Evolutionary conservation across 2,329 filamentous ascomycete species (phyloP), one percentile per base, ranked within the genome.

Genomic region (Monilinia aucupariae): DNA sequence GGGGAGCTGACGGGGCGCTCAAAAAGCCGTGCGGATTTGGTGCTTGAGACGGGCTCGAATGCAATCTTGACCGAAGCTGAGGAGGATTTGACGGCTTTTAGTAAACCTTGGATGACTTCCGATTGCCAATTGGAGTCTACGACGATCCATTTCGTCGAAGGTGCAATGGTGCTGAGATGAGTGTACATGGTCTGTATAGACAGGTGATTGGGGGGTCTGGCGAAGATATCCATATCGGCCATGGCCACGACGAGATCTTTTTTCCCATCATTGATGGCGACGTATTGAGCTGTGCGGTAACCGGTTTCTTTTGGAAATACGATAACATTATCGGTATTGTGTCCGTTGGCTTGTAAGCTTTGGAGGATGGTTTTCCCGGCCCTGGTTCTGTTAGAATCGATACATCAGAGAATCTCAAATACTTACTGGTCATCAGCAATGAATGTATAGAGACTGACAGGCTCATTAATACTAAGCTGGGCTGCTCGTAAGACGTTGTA

Each of bases 191-290:
- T 27, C 48, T 5, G 20, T 7, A 62, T 62, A 10, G 32, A 82
- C 77, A 10, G 79, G n/a, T 32, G 30, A 41, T 25, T 74, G 0
- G 80, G 75, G 65, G 83, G 81, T 0, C 79, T 78, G 65, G 82
- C 77, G 51, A 81, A 78, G 55, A 80, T 75, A 41, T 78, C 72
- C 92, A 97, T 97, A 73, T 97, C 94, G 5, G 93, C 92, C 91
- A 97, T 96, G 52, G 92, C 93, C 66, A 97, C 76, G n/a, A 92
- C 82, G 2, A 99, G 83, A 67, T 92, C 89, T 74, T 92, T 96
- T 64, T 88, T 85, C 0, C 80, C 80, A 72, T 96, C 90, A 73
- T 97, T 99, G 67, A 97, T 80, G 20, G 93, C 89, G 3, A 97
- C 84, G 74, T 97, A 97, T 74, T 97, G 92, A 0, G 92, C 91